Conservation (phyloP, 2,329 filamentous ascomycete genomes). For the Aureobasidium sp. region DNA sequence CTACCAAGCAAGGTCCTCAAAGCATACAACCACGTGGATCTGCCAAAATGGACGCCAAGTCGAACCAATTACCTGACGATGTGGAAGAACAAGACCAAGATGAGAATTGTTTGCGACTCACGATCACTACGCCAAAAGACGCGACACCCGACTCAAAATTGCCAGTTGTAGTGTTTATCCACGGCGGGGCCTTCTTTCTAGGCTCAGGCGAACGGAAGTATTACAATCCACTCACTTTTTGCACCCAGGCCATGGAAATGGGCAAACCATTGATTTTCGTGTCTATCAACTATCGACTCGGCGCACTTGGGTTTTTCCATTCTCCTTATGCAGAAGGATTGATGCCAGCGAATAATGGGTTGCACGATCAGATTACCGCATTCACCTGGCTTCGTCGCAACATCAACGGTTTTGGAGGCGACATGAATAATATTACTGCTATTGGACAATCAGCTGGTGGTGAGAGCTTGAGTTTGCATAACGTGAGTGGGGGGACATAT, state of each 20-base stretch:
- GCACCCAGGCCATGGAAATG: constrained; percentile 16
- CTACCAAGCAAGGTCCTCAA: constrained; percentile 11
- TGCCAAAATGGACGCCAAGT: constrained; percentile 21
- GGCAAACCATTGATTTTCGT: constrained; percentile 20
- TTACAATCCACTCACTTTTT: constrained; percentile 21
- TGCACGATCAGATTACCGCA: constrained; percentile 60
- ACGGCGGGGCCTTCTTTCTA: constrained; percentile 24
- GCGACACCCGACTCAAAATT: not conserved
- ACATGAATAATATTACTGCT: constrained; percentile 23
- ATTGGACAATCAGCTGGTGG: constrained; percentile 26
- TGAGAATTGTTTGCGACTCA: constrained; percentile 23
- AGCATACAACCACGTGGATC: constrained; percentile 21
- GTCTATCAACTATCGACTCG: constrained; percentile 23
- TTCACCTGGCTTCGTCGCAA: constrained; percentile 60
- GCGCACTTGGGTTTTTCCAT: constrained; percentile 25
- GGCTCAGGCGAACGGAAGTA: constrained; percentile 19
- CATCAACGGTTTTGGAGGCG: constrained; percentile 58
- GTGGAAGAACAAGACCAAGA: constrained; percentile 15
- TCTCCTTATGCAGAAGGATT: constrained; percentile 16
- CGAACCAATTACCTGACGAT: constrained; percentile 21
- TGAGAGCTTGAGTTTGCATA: constrained; percentile 25
- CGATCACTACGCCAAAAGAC: constrained; percentile 17
- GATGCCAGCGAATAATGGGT: constrained; percentile 50
- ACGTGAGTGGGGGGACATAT: constrained; percentile 3
- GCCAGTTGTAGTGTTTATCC: constrained; percentile 23